Evolutionary conservation across 2,329 filamentous ascomycete species (phyloP).

Genomic region (Mycosphaerelloides madeirae): DNA sequence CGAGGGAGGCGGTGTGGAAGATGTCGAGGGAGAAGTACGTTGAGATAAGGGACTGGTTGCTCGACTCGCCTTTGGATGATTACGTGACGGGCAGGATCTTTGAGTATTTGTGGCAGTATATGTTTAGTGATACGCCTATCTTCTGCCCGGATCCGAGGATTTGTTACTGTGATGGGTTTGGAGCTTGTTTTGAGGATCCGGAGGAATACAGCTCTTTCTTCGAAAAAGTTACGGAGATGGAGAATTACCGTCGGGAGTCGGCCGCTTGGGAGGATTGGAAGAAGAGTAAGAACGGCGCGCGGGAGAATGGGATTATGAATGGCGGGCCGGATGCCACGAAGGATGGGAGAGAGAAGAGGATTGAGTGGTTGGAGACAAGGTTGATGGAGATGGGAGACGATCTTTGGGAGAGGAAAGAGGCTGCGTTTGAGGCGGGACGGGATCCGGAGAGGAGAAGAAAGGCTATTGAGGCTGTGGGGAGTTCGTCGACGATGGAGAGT

Average conservation of each 20-base stretch:
- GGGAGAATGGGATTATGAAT: constrained; percentile 25
- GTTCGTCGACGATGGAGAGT: constrained; percentile 24
- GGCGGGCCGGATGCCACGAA: constrained; percentile 6
- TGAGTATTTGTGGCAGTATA: constrained; percentile 61
- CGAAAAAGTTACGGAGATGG: constrained; percentile 39
- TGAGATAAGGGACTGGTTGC: constrained; percentile 57
- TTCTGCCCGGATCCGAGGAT: constrained; percentile 50
- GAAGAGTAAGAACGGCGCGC: constrained; percentile 32
- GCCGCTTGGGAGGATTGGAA: constrained; percentile 39
- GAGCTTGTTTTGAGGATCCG: constrained; percentile 55
- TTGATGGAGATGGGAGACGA: constrained; percentile 43
- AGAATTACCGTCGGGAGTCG: constrained; percentile 39
- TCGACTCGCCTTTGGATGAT: constrained; percentile 51
- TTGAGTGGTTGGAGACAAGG: constrained; percentile 22
- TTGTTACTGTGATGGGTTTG: constrained; percentile 62
- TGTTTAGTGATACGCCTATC: constrained; percentile 51
- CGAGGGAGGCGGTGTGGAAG: constrained; percentile 51
- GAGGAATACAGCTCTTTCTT: constrained; percentile 48
- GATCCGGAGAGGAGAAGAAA: constrained; percentile 6
- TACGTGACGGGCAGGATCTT: constrained; percentile 56
- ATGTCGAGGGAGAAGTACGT: constrained; percentile 52
- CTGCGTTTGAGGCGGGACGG: constrained; percentile 28
- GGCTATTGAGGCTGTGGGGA: constrained; percentile 46
- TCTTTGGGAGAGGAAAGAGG: constrained; percentile 39
- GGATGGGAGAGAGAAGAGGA: background rate